phyloP scores from a whole-genome alignment of 2,329 filamentous ascomycete species.

The Alternaria viburni region DNA sequence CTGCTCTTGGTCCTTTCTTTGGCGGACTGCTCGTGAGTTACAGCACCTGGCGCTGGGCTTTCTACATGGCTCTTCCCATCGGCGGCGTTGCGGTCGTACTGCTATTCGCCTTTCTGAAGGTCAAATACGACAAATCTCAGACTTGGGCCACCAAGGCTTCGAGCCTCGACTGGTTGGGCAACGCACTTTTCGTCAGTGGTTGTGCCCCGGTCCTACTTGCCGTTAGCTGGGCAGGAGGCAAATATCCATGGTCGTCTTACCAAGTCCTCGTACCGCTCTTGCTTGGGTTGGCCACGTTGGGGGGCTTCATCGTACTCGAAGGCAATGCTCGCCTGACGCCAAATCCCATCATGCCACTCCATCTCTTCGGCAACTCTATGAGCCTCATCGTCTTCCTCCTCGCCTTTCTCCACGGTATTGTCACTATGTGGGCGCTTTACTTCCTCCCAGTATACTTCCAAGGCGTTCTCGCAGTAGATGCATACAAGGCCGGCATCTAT shows the following conservation, averaged over 20 bases:
- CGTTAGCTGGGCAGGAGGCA: background rate
- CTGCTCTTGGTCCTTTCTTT: conserved; percentile 20
- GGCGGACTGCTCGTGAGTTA: conserved; percentile 22
- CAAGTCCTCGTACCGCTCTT: background rate
- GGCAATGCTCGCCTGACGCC: background rate
- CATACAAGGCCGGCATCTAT: conserved; percentile 13
- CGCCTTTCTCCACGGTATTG: background rate
- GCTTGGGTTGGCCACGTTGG: background rate
- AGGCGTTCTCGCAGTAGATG: conserved; percentile 3
- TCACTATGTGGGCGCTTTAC: background rate
- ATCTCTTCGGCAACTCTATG: background rate
- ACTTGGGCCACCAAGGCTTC: background rate
- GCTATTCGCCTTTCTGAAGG: background rate
- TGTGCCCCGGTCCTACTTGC: background rate
- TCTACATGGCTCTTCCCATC: conserved; percentile 43
- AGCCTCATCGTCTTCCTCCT: background rate
- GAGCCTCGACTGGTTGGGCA: background rate
- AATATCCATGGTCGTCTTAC: background rate
- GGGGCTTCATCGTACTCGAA: background rate
- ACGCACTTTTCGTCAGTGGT: background rate
- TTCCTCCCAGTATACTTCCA: conserved; percentile 30
- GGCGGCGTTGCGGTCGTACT: conserved; percentile 3
- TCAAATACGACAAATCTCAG: conserved; percentile 15
- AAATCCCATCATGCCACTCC: background rate
- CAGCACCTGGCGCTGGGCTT: conserved; percentile 54